Base-by-base conservation (phyloP, 495 filamentous ascomycete species). In the Tuber borchii region DNA sequence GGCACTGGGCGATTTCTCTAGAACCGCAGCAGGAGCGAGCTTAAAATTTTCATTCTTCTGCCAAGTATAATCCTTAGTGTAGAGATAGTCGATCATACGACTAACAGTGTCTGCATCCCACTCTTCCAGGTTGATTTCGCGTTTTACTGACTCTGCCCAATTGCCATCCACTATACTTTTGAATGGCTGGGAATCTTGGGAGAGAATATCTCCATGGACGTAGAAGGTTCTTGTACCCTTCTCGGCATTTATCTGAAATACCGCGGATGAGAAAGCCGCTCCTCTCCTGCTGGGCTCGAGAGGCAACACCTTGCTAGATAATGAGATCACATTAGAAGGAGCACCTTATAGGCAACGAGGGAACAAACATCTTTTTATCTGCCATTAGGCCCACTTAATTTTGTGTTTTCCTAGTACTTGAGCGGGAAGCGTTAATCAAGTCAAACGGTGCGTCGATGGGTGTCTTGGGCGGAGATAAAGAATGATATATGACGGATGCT, bases 81-180 rank as follows among this genome's bases (percentile, higher is more conserved):
- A 97, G 69, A 95, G 89, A 84, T 90, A 97, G 84, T 97, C 91
- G 79, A 97, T 89, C 80, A 95, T 93, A 84, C 90, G 93, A 65
- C 92, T 89, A 71, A 93, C 90, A 46, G 93, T 92, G 78, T 93
- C 91, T 34, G 93, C 85, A 77, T 94, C 89, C 78, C 93, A 91
- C 77, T 87, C 85, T 0, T 87, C 82, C 46, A 97, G 90, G 51
- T 90, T 85, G 80, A 97, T 90, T 72, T 88, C 86, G 74, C 90
- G 90, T 82, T 88, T 70, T 20, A 39, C 46, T 5, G 68, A 43
- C 44, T 74, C 68, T 31, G 76, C 74, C 72, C 71, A 71, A 9
- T 34, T 42, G 10, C 75, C 73, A 6, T 43, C 56, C 2, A 73
- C 71, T 40, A 69, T 69, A 10, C 37, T 70, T 40, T 34, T 77